Percentiles rank a stretch among this genome's conserved stretches.
phyloP scores from a whole-genome alignment of 768 basidiomycete species.

The Paxillus rubicundulus region DNA sequence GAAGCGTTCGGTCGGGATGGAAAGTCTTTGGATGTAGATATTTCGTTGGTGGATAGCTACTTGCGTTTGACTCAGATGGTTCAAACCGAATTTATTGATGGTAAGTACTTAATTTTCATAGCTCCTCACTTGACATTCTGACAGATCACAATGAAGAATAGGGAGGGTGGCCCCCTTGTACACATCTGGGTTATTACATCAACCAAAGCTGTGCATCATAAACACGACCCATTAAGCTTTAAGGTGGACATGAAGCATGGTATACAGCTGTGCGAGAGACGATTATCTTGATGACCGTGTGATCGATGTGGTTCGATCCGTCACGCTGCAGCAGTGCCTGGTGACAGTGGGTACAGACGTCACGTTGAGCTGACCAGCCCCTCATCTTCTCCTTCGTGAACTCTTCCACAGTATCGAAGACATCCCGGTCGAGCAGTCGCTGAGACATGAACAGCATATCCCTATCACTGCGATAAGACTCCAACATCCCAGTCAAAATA shows the following conservation, averaged over 20 bases:
- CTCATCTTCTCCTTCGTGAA: constrained; percentile 52
- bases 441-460: constrained; percentile 87
- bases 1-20: constrained; percentile 82
- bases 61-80: constrained; percentile 59
- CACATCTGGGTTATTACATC: not conserved
- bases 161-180: not conserved
- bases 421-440: constrained; percentile 74
- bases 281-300: constrained; percentile 33
- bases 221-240: constrained; percentile 18
- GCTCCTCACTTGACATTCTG: not conserved
- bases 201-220: not conserved
- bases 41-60: constrained; percentile 52
- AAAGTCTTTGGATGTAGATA: constrained; percentile 61
- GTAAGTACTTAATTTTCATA: constrained; percentile 9
- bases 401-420: constrained; percentile 70
- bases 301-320: constrained; percentile 12
- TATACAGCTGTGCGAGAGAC: constrained; percentile 62
- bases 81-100: constrained; percentile 39
- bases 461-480: constrained; percentile 89
- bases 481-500: constrained; percentile 93
- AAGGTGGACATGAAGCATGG: constrained; percentile 45
- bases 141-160: constrained; percentile 10
- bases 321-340: constrained; percentile 39
- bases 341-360: constrained; percentile 53
- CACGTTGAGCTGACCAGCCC: constrained; percentile 60